These are phyloP conservation scores for Chlorella sp. DNA, from an alignment of 139 green algal species.

Conservation along the genomic window DNA sequence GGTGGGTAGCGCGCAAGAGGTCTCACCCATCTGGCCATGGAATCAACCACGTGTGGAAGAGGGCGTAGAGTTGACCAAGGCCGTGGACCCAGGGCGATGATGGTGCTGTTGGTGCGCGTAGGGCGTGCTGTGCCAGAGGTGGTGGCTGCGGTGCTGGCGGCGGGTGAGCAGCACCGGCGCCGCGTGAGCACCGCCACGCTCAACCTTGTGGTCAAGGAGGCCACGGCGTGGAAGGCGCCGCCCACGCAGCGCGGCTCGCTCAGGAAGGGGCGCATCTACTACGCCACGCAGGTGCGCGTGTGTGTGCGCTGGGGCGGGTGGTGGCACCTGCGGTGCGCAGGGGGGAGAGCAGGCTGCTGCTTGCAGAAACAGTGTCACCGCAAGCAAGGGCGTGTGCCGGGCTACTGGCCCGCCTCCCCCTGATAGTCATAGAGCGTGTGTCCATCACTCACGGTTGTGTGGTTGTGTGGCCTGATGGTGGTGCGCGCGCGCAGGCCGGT, in stretches of 20 bases:
- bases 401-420: not conserved
- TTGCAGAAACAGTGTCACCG: not conserved
- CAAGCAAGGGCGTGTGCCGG: not conserved
- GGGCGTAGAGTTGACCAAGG: not conserved
- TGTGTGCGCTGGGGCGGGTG: not conserved
- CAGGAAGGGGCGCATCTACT: slow-evolving; percentile 84
- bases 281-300: slow-evolving; percentile 70
- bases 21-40: not conserved
- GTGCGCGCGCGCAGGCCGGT: slow-evolving; percentile 46
- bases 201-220: slow-evolving; percentile 85
- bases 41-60: not conserved
- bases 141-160: slow-evolving; percentile 64
- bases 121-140: slow-evolving; percentile 56
- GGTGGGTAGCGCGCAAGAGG: no score
- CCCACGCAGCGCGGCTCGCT: slow-evolving; percentile 40
- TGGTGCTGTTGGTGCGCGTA: not conserved
- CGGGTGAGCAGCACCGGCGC: slow-evolving; percentile 72
- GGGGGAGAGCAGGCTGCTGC: not conserved
- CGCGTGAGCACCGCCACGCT: slow-evolving; percentile 88
- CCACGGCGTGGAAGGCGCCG: slow-evolving; percentile 66
- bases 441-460: not conserved
- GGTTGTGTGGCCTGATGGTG: not conserved
- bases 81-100: not conserved
- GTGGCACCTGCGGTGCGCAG: not conserved
- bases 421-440: not conserved